Conservation (phyloP, 805 yeast species). For the Nadsonia fulvescens region DNA sequence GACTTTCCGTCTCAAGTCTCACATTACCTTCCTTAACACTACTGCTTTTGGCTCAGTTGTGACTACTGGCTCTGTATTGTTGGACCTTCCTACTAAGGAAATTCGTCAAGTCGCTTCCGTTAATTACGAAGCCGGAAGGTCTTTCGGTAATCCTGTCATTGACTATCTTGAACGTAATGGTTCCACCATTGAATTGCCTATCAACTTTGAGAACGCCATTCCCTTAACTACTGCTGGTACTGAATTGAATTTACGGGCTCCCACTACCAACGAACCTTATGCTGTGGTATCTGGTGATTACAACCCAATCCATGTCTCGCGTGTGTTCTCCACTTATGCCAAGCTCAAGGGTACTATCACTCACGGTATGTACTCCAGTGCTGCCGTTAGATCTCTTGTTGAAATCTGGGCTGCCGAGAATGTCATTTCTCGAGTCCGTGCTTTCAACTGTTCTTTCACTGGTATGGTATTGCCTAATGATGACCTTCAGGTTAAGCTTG, state of each 20-base stretch:
- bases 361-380: slow-evolving; percentile 98
- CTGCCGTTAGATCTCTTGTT: slow-evolving; percentile 82
- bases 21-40: slow-evolving; percentile 62
- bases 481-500: slow-evolving; percentile 66
- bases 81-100: slow-evolving; percentile 88
- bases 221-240: slow-evolving; percentile 48
- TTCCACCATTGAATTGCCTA: slow-evolving; percentile 82
- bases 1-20: slow-evolving; percentile 78
- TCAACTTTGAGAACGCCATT: slow-evolving; percentile 74
- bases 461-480: slow-evolving; percentile 98
- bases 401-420: slow-evolving; percentile 98
- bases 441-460: slow-evolving; percentile 74
- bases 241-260: slow-evolving; percentile 40
- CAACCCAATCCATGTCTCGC: slow-evolving; percentile 95
- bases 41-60: slow-evolving; percentile 59
- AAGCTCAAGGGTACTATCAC: slow-evolving; percentile 93
- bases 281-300: slow-evolving; percentile 96
- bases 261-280: slow-evolving; percentile 90
- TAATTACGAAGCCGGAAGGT: slow-evolving; percentile 74
- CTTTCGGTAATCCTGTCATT: slow-evolving; percentile 93
- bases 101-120: slow-evolving; percentile 67
- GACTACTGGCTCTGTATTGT: slow-evolving; percentile 68
- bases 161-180: slow-evolving; percentile 90
- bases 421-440: slow-evolving; percentile 88
- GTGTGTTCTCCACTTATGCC: slow-evolving; percentile 87